Evolutionary conservation across 75 land plant species (phyloP).

Genomic region (Sequoia sempervirens): DNA sequence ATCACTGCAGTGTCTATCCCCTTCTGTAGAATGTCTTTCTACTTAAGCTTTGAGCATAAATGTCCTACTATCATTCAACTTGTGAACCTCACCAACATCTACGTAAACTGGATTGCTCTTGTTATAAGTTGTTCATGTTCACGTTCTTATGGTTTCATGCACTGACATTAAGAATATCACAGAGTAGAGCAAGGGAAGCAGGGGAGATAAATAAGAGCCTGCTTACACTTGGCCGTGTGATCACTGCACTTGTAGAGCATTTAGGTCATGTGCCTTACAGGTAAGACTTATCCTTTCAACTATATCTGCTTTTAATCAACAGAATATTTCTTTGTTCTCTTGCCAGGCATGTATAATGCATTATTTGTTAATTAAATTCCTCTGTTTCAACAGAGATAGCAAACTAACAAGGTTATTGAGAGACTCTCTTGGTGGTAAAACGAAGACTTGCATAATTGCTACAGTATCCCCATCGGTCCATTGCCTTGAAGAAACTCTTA

Average conservation of each 20-base stretch:
- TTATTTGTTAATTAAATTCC: background rate
- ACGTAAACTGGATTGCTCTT: too few species aligned
- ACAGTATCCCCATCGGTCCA: slow-evolving; percentile 73
- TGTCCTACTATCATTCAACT: too few species aligned
- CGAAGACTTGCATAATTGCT: slow-evolving; percentile 85
- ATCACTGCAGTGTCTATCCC: slow-evolving; percentile 28
- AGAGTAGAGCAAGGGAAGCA: slow-evolving; percentile 78
- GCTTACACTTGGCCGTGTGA: slow-evolving; percentile 67
- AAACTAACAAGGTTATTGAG: slow-evolving; percentile 72
- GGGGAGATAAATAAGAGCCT: slow-evolving; percentile 74
- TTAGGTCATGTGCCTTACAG: slow-evolving; percentile 75
- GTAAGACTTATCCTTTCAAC: slow-evolving; percentile 10
- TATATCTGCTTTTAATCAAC: background rate
- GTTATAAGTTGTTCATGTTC: background rate
- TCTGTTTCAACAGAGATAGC: slow-evolving; percentile 52
- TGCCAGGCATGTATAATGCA: background rate
- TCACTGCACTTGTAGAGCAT: slow-evolving; percentile 71
- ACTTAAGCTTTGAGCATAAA: too few species aligned
- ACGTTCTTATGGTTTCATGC: background rate
- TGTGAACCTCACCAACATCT: background rate
- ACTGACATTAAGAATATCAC: slow-evolving; percentile 6
- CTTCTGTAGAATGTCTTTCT: too few species aligned
- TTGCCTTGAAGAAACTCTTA: slow-evolving; percentile 76
- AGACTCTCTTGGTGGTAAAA: slow-evolving; percentile 74
- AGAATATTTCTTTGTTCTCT: background rate